Evolutionary conservation across 176 grass and related monocot species (phyloP), one percentile per base, ranked within the genome.

Genomic region (Aegilops bicornis): DNA sequence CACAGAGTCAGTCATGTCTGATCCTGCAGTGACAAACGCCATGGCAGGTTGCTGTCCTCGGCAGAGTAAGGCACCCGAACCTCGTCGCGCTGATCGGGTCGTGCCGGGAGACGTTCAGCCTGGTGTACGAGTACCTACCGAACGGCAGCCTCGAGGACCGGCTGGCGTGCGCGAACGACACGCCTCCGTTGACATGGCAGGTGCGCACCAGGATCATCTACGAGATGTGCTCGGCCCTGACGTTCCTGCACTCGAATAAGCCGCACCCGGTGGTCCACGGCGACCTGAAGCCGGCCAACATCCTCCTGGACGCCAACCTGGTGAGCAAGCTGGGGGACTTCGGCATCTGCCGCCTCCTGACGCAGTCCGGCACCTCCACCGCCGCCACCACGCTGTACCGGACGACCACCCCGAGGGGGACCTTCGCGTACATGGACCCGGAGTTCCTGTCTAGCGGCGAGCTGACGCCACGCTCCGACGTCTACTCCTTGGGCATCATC

Each of bases 241-340:
- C 89, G 36, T 98, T 98, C 88, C 84, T 98, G 32, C 93, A 98
- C 66, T 93, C 88, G 1, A 85, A 88, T 84, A 89, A 91, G 31
- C 91, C 95, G 16, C 70, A 82, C 69, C 86, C 89, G 2, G 50
- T 93, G 3, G 86, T 98, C 76, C 97, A 98, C 85, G 86, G 97
- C 0, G 97, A 98, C 80, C 80, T 98, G 14, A 98, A 98, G 66
- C 97, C 94, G 0, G 94, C 94, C 12, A 98, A 98, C 85, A 98
- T 98, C 79, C 86, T 98, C 1, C 90, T 98, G 1, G 97, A 98
- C 82, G 84, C 81, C 39, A 95, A 95, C 59, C 90, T 93, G 22
- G 70, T 89, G 24, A 91, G 96, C 78, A 98, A 94, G 77, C 65
- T 98, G 22, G 85, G 89, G n/a, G 81, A 92, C 69, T 92, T 97